phyloP scores from a whole-genome alignment of 2,329 filamentous ascomycete genomes.

The Tolypocladium endophyticum region DNA sequence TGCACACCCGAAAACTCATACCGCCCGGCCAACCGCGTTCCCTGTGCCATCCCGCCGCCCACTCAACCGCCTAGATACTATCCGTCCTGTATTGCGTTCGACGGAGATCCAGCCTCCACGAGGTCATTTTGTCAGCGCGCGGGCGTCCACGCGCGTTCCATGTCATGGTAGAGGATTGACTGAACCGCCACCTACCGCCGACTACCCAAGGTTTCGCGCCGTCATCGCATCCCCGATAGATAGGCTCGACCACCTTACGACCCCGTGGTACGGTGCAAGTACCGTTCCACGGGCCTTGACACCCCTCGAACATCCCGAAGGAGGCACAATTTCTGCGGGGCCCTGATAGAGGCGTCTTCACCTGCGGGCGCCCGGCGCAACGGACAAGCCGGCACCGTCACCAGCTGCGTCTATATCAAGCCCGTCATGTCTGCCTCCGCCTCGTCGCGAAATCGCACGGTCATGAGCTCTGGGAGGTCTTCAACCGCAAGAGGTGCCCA shows the following conservation, averaged over 20 bases:
- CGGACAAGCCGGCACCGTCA: neutral
- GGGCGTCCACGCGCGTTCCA: slow-evolving; percentile 20
- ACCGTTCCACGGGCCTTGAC: slow-evolving; percentile 22
- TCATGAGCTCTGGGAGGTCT: slow-evolving; percentile 46
- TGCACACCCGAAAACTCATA: neutral
- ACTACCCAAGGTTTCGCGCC: slow-evolving; percentile 15
- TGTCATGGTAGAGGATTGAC: slow-evolving; percentile 25
- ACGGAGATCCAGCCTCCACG: neutral
- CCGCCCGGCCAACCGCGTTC: slow-evolving; percentile 6
- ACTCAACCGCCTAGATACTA: neutral
- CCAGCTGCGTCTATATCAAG: slow-evolving; percentile 18
- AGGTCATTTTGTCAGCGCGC: slow-evolving; percentile 14
- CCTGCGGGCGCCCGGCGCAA: slow-evolving; percentile 10
- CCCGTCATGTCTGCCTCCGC: slow-evolving; percentile 40
- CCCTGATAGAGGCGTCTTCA: slow-evolving; percentile 7
- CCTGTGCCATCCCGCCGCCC: slow-evolving; percentile 7
- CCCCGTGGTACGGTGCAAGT: slow-evolving; percentile 29
- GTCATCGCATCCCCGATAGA: slow-evolving; percentile 13
- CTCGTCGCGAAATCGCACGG: slow-evolving; percentile 47
- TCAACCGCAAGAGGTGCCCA: slow-evolving; percentile 32
- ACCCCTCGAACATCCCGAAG: slow-evolving; percentile 8
- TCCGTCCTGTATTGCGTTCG: too few relatives aligned
- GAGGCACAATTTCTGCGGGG: slow-evolving; percentile 10
- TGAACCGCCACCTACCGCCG: slow-evolving; percentile 20
- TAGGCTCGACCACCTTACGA: slow-evolving; percentile 17